These are phyloP conservation scores for Chalaropsis ovoidea DNA, from an alignment of 2,329 filamentous ascomycete genomes.

Conservation along the genomic window DNA sequence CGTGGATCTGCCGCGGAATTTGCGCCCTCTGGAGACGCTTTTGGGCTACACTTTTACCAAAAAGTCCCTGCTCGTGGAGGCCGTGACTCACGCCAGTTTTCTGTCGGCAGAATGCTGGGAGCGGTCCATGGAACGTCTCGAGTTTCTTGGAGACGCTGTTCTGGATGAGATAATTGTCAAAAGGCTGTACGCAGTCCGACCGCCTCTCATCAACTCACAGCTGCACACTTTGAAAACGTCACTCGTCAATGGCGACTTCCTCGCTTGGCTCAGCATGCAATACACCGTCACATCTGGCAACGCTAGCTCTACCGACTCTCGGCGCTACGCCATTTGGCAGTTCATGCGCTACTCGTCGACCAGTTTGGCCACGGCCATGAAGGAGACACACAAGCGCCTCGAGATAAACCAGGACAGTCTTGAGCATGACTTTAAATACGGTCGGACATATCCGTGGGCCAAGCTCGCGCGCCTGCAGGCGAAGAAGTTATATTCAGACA, in stretches of 20 bases:
- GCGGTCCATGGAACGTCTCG: slow-evolving; percentile 57
- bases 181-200: slow-evolving; percentile 42
- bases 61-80: slow-evolving; percentile 60
- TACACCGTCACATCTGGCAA: slow-evolving; percentile 25
- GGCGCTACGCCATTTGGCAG: slow-evolving; percentile 48
- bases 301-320: neutral
- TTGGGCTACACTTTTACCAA: slow-evolving; percentile 63
- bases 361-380: slow-evolving; percentile 30
- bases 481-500: slow-evolving; percentile 72
- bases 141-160: slow-evolving; percentile 79
- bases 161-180: slow-evolving; percentile 67
- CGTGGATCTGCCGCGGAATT: slow-evolving; percentile 34
- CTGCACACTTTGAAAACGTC: slow-evolving; percentile 71
- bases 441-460: slow-evolving; percentile 63
- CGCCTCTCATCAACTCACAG: slow-evolving; percentile 40
- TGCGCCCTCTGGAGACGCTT: slow-evolving; percentile 50
- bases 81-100: slow-evolving; percentile 65
- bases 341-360: slow-evolving; percentile 54
- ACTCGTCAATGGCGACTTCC: slow-evolving; percentile 68
- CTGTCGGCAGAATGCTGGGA: slow-evolving; percentile 34
- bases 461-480: slow-evolving; percentile 54
- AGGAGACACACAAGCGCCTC: slow-evolving; percentile 36
- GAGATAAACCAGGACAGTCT: slow-evolving; percentile 41
- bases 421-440: slow-evolving; percentile 39
- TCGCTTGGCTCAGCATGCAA: slow-evolving; percentile 51